phyloP scores from a whole-genome alignment of 2,329 filamentous ascomycete genomes.

The Penicillium sp. region DNA sequence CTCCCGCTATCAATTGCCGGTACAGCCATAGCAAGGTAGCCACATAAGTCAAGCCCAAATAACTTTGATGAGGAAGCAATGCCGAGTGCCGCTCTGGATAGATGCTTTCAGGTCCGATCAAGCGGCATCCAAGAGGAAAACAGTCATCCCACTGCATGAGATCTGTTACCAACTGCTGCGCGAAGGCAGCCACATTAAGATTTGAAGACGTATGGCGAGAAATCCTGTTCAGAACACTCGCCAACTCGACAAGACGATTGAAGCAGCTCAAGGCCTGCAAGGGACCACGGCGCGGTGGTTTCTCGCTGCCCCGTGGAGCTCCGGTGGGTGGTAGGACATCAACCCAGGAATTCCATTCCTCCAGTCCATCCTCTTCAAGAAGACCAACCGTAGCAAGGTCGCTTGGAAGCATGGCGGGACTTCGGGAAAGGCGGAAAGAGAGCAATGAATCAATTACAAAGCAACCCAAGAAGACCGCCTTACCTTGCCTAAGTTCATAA shows the following conservation, averaged over 20 bases:
- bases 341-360: conserved; percentile 72
- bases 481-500: conserved; percentile 35
- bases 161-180: conserved; percentile 36
- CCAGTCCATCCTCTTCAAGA: conserved; percentile 62
- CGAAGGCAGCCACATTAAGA: conserved; percentile 29
- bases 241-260: conserved; percentile 48
- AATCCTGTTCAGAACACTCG: conserved; percentile 37
- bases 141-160: conserved; percentile 38
- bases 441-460: conserved; percentile 54
- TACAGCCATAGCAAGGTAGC: conserved; percentile 39
- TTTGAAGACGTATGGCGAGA: conserved; percentile 31
- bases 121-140: conserved; percentile 36
- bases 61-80: conserved; percentile 41
- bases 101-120: conserved; percentile 37
- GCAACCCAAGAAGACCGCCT: conserved; percentile 51
- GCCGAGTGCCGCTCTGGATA: conserved; percentile 37
- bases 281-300: conserved; percentile 35
- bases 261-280: conserved; percentile 52
- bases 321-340: conserved; percentile 42
- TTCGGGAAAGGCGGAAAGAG: conserved; percentile 46
- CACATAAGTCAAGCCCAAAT: conserved; percentile 37
- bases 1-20: conserved; percentile 31
- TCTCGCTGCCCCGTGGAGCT: conserved; percentile 27
- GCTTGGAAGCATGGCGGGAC: conserved; percentile 46
- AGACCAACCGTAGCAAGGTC: conserved; percentile 49